These are phyloP conservation scores for Microsporum audouinii DNA, from an alignment of 2,329 filamentous ascomycete species.

Conservation along the genomic window DNA sequence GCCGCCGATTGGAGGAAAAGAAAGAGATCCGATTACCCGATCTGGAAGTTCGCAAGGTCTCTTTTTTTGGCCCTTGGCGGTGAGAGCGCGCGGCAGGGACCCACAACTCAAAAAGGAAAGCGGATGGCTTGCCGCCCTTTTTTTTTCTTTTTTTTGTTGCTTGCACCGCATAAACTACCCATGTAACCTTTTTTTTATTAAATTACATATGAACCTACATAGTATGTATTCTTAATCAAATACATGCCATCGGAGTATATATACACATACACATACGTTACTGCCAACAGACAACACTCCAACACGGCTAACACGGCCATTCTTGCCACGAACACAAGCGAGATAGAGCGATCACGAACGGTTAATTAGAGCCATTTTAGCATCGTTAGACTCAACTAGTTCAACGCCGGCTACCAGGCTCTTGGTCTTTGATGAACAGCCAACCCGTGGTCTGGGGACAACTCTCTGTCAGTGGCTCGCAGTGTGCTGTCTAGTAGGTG, in stretches of 20 bases:
- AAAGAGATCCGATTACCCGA: background rate
- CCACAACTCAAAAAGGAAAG: background rate
- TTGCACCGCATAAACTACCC: background rate
- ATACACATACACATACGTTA: too few species aligned
- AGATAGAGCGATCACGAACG: background rate
- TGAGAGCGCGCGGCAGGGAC: background rate
- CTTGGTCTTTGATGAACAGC: background rate
- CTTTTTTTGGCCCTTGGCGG: background rate
- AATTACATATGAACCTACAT: too few species aligned
- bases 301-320: too few species aligned
- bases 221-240: too few species aligned
- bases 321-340: background rate
- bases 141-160: background rate
- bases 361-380: background rate
- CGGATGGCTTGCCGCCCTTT: background rate
- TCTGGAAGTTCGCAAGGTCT: slow-evolving; percentile 5
- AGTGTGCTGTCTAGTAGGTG: too few species aligned
- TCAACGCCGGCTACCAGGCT: background rate
- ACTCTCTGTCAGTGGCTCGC: background rate
- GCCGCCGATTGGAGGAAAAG: background rate
- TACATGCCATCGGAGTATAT: too few species aligned
- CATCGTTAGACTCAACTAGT: background rate
- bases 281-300: too few species aligned
- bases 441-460: background rate
- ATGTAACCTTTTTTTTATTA: background rate